These are phyloP conservation scores for Forsythia viridissima DNA, from an alignment of 257 asterid genomes.

Conservation along the genomic window DNA sequence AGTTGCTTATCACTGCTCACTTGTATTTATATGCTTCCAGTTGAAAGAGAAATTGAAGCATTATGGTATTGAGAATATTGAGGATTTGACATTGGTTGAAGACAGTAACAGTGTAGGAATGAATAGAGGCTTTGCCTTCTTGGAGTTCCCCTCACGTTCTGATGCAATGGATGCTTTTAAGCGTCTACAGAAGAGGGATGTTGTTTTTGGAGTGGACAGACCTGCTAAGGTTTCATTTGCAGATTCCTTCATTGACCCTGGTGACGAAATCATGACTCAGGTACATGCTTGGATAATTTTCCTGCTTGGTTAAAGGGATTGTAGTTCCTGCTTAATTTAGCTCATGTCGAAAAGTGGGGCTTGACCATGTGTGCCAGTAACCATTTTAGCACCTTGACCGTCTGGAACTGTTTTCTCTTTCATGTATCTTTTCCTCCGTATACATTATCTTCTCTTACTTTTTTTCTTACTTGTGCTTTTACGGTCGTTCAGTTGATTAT, in stretches of 20 bases:
- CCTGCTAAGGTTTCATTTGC: conserved; percentile 99
- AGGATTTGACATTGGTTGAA: conserved; percentile 92
- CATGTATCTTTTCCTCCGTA: too few species aligned
- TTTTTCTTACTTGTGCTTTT: too few species aligned
- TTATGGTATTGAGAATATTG: conserved; percentile 72
- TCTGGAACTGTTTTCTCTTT: neutral
- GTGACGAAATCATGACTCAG: conserved; percentile 99
- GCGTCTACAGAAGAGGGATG: conserved; percentile 93
- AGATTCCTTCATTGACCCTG: conserved; percentile 96
- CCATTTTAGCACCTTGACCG: conserved; percentile 7
- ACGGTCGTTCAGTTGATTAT: too few species aligned
- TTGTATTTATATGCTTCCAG: conserved; percentile 65
- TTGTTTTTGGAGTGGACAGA: conserved; percentile 85
- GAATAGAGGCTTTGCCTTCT: conserved; percentile 93
- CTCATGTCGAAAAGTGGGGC: neutral
- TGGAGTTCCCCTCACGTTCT: conserved; percentile 89
- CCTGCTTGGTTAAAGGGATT: conserved; percentile 19
- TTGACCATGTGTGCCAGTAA: neutral
- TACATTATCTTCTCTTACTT: too few species aligned
- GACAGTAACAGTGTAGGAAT: conserved; percentile 71
- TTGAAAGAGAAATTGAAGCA: conserved; percentile 82
- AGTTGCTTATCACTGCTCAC: conserved; percentile 32
- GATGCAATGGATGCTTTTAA: conserved; percentile 99
- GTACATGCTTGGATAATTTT: conserved; percentile 45
- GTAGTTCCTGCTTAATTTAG: conserved; percentile 5